Evolutionary conservation across 2,329 filamentous ascomycete species (phyloP), one percentile per base, ranked within the genome.

Genomic region (Venturia nashicola): DNA sequence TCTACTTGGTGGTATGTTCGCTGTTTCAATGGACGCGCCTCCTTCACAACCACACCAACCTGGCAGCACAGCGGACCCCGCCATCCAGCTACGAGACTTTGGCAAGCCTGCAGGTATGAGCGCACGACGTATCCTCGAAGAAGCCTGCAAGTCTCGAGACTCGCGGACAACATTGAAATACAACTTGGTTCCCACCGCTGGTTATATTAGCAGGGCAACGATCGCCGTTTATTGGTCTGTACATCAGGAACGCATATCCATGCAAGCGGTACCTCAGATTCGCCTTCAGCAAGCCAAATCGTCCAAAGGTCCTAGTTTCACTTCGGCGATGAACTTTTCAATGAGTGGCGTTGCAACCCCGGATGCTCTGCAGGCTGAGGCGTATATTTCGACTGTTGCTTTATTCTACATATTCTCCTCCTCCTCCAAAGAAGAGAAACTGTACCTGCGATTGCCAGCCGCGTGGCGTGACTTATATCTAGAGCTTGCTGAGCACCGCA

Each of bases 381-480:
- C 87, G 1, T 97, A 87, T 69, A 82, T 94, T 51, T 89, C 91
- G 6, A 96, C 91, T 0, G 81, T 85, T 14, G 90, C 89, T 1
- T 77, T 99, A 1, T 97, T 96, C 72, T 82, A 89, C 48, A 80
- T 96, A 0, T 96, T 91, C 67, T 85, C 86, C 1, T 82, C 83
- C n/a, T 89, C 86, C 18, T 76, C 84, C 0, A 94, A 90, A 69
- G 93, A 97, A 70, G 91, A 95, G 67, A 97, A 95, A 72, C 84
- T 90, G 2, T 88, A 87, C 65, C 73, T 96, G 67, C 84, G 89
- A 61, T 78, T 99, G 18, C 90, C 92, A 4, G 80, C 87, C 0
- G 81, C 84, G 1, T 99, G 91, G 89, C 86, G 90, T 72, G 89
- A 96, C 68, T 77, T 97, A 1, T 97, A 92, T 86, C 81, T 83